Conservation (phyloP, 2,329 filamentous ascomycete species). For the Sporothrix schenckii region DNA sequence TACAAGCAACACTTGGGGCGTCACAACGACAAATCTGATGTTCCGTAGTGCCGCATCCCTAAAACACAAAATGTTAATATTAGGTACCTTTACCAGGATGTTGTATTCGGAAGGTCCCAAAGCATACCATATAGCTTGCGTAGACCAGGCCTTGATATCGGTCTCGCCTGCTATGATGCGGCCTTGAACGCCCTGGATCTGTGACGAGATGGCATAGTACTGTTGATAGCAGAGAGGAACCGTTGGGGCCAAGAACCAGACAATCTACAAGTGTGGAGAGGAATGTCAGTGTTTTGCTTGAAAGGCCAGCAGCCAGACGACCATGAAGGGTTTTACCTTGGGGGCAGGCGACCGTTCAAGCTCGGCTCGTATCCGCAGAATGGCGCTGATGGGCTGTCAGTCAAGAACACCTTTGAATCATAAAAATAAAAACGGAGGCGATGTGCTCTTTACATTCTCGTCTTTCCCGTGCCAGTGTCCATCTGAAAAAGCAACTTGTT, state of each 20-base stretch:
- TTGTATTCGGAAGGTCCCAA: not conserved
- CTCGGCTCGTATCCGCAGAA: slow-evolving; percentile 68
- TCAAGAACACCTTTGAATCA: not conserved
- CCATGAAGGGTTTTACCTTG: slow-evolving; percentile 53
- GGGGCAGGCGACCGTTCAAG: slow-evolving; percentile 56
- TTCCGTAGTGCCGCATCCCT: slow-evolving; percentile 67
- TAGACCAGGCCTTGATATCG: slow-evolving; percentile 72
- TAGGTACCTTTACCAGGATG: not conserved
- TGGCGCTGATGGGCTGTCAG: slow-evolving; percentile 53
- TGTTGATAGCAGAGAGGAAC: slow-evolving; percentile 70
- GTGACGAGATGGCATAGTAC: slow-evolving; percentile 58
- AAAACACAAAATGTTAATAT: not conserved
- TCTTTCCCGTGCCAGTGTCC: slow-evolving; percentile 80
- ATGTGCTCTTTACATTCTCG: slow-evolving; percentile 63
- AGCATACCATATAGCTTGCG: slow-evolving; percentile 56
- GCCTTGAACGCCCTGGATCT: slow-evolving; percentile 62
- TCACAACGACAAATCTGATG: slow-evolving; percentile 74
- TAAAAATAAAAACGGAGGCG: not conserved
- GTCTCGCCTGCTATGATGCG: slow-evolving; percentile 69
- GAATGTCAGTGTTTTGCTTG: not conserved
- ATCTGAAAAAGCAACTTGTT: slow-evolving; percentile 55
- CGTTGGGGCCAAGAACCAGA: slow-evolving; percentile 77
- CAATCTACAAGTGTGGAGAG: slow-evolving; percentile 47
- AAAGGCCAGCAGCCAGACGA: not conserved
- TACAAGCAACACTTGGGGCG: slow-evolving; percentile 67